These are phyloP conservation scores for Suillus spraguei DNA, from an alignment of 768 basidiomycete genomes.

Conservation along the genomic window DNA sequence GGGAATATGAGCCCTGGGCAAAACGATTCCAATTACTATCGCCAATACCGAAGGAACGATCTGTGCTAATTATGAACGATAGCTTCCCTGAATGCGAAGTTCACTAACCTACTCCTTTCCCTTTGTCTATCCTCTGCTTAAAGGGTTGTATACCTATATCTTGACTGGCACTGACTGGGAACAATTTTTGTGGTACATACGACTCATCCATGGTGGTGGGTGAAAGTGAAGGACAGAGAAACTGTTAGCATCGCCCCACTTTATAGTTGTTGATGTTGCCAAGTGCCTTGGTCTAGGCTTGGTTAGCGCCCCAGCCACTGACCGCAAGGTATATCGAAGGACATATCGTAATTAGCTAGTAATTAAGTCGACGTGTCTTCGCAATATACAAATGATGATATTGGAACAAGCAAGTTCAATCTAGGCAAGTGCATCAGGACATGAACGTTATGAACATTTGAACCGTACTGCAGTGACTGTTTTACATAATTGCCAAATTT, in stretches of 20 bases:
- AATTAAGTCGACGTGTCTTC: too few relatives aligned
- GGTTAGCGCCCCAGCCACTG: background rate
- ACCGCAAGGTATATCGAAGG: background rate
- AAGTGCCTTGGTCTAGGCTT: background rate
- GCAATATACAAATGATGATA: background rate
- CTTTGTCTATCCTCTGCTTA: background rate
- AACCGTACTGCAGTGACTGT: too few relatives aligned
- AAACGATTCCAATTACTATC: background rate
- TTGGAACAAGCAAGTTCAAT: background rate
- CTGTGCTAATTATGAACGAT: background rate
- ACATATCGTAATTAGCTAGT: too few relatives aligned
- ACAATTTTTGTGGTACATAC: background rate
- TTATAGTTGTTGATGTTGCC: background rate
- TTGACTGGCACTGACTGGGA: background rate
- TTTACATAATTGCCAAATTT: too few relatives aligned
- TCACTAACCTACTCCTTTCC: slow-evolving; percentile 6
- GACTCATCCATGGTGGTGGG: slow-evolving; percentile 1
- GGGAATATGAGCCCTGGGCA: slow-evolving; percentile 8
- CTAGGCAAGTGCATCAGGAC: background rate
- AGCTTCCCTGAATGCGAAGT: too few relatives aligned
- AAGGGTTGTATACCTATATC: background rate
- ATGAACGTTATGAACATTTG: background rate
- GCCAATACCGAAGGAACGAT: background rate
- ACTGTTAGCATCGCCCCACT: background rate
- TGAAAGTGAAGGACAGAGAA: background rate